A percentile compares a stretch with the other conserved stretches of the same genome.
Evolutionary conservation across 768 basidiomycete genomes (phyloP).

Genomic region (Tremella mesenterica): DNA sequence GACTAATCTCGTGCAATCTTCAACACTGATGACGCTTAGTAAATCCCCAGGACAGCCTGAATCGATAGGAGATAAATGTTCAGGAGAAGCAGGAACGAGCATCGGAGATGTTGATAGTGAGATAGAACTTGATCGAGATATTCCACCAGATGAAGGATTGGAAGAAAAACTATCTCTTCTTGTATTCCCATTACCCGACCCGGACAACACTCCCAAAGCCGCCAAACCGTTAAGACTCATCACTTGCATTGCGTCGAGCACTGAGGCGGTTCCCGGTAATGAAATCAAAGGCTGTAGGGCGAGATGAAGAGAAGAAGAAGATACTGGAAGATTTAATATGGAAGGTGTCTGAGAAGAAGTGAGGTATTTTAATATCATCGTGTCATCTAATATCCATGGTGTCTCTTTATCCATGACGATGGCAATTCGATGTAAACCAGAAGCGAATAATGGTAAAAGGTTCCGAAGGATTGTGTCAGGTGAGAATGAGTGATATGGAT

Average conservation of each 20-base stretch:
- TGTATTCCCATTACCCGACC: conserved; percentile 1
- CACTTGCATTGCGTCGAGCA: conserved; percentile 33
- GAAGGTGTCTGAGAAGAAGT: conserved; percentile 8
- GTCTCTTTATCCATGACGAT: neutral
- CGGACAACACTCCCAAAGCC: conserved; percentile 24
- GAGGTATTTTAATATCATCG: conserved; percentile 19
- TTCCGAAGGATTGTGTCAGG: conserved; percentile 11
- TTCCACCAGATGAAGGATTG: conserved; percentile 1
- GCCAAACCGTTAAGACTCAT: conserved; percentile 24
- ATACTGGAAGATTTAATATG: conserved; percentile 8
- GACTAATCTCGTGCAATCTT: conserved; percentile 24
- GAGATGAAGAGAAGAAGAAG: conserved; percentile 4
- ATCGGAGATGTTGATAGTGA: conserved; percentile 10
- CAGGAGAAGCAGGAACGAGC: conserved; percentile 9
- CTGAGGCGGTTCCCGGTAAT: conserved; percentile 16
- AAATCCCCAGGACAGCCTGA: conserved; percentile 8
- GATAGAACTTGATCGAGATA: neutral
- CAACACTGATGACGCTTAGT: conserved; percentile 17
- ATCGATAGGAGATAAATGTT: conserved; percentile 6
- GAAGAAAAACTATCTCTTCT: conserved; percentile 4
- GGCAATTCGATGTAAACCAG: conserved; percentile 27
- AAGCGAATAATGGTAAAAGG: conserved; percentile 23
- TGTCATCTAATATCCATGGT: conserved; percentile 16
- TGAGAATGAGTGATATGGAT: conserved; percentile 21
- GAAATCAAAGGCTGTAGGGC: conserved; percentile 29